Evolutionary conservation across 2,329 filamentous ascomycete species (phyloP).

Genomic region (Penicillium sp.): DNA sequence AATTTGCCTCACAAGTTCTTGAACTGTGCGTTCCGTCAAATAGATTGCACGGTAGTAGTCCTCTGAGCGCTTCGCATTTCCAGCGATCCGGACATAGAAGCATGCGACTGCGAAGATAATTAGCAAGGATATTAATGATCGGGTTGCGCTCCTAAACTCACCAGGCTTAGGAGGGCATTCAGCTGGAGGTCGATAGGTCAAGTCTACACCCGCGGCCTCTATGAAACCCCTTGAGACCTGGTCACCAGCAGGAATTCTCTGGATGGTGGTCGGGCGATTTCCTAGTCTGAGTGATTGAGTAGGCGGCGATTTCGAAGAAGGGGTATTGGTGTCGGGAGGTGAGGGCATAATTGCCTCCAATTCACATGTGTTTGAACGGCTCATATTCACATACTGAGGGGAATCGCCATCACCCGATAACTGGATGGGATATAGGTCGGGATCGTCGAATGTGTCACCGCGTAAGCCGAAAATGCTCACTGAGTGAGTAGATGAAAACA

Average conservation of each 20-base stretch:
- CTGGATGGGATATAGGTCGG: conserved; percentile 37
- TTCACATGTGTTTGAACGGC: conserved; percentile 25
- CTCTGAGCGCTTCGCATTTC: conserved; percentile 37
- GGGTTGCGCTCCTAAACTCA: conserved; percentile 30
- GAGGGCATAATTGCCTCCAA: conserved; percentile 31
- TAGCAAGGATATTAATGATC: conserved; percentile 18
- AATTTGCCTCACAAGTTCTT: no score
- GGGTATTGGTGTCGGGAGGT: conserved; percentile 34
- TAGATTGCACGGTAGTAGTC: no score
- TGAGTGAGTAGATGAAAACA: conserved; percentile 40
- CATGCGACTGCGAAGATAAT: conserved; percentile 58
- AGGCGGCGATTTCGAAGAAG: no score
- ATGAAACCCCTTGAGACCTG: conserved; percentile 66
- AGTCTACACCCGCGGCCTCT: conserved; percentile 83
- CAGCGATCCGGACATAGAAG: conserved; percentile 64
- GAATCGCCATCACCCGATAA: conserved; percentile 28
- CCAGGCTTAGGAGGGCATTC: conserved; percentile 61
- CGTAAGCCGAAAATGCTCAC: conserved; percentile 35
- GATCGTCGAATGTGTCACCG: conserved; percentile 28
- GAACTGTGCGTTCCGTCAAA: no score
- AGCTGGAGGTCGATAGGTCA: conserved; percentile 67
- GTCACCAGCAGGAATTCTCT: conserved; percentile 19
- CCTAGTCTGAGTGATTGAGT: conserved; percentile 14
- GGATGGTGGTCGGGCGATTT: conserved; percentile 27
- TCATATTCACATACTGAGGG: conserved; percentile 24